These are phyloP conservation scores for Hymenoscyphus albidus DNA, from an alignment of 2,329 filamentous ascomycete genomes.

Conservation along the genomic window DNA sequence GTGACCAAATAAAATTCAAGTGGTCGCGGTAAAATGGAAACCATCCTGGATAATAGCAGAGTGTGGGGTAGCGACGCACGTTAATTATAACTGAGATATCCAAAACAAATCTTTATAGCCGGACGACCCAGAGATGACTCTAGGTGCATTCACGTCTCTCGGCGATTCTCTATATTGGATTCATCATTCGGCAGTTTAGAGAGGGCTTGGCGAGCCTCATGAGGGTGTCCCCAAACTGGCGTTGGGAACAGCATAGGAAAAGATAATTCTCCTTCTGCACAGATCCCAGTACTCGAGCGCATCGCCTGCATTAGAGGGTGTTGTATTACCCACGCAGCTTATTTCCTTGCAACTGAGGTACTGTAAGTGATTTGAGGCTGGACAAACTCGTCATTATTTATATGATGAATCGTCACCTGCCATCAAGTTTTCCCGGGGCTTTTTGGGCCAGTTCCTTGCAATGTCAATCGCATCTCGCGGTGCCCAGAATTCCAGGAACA, in stretches of 20 bases:
- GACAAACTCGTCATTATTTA: neutral
- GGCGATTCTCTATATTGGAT: constrained; percentile 9
- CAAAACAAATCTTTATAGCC: constrained; percentile 10
- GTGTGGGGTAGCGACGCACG: constrained; percentile 8
- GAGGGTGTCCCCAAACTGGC: constrained; percentile 6
- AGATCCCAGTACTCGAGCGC: neutral
- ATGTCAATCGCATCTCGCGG: constrained; percentile 84
- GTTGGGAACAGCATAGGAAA: constrained; percentile 6
- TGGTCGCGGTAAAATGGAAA: constrained; percentile 8
- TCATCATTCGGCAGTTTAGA: constrained; percentile 11
- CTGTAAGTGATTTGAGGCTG: neutral
- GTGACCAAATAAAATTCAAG: constrained; percentile 2
- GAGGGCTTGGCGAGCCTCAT: neutral
- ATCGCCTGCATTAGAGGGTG: constrained; percentile 6
- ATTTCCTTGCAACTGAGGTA: neutral
- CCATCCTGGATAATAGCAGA: constrained; percentile 7
- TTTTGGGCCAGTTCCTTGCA: constrained; percentile 87
- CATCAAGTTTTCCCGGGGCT: constrained; percentile 38
- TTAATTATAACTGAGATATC: constrained; percentile 11
- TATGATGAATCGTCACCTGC: constrained; percentile 13
- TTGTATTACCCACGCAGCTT: neutral
- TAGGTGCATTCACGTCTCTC: neutral
- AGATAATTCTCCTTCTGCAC: neutral
- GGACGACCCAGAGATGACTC: neutral
- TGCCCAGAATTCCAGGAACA: constrained; percentile 82